phyloP scores from a whole-genome alignment of 2,329 filamentous ascomycete species.

The Fusarium austroafricanum region DNA sequence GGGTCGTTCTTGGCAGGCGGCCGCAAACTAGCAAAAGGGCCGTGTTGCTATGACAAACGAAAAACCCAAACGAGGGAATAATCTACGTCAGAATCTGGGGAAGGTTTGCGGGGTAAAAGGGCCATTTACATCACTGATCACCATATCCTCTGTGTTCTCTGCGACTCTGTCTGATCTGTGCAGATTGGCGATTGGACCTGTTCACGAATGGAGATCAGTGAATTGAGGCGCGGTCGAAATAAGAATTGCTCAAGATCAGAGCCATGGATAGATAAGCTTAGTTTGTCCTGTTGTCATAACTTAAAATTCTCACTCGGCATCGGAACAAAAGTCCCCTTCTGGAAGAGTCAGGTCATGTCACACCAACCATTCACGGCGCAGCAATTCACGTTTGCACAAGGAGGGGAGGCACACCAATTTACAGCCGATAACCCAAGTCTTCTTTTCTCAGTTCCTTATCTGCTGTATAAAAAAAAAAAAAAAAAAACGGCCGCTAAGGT shows the following conservation, averaged over 20 bases:
- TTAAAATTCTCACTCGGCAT: slow-evolving; percentile 1
- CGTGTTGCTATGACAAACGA: slow-evolving; percentile 19
- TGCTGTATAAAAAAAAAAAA: slow-evolving; percentile 10
- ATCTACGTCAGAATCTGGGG: slow-evolving; percentile 18
- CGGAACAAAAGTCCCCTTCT: slow-evolving; percentile 19
- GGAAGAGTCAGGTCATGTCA: slow-evolving; percentile 24
- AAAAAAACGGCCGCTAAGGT: slow-evolving; percentile 20
- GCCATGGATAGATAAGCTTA: slow-evolving; percentile 9
- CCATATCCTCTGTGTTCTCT: no score
- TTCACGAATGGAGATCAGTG: no score
- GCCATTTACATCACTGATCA: no score
- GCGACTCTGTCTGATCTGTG: no score
- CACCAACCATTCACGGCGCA: slow-evolving; percentile 14
- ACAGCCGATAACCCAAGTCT: slow-evolving; percentile 21
- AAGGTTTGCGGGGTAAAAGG: slow-evolving; percentile 26
- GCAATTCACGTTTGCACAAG: not conserved
- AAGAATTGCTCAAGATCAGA: not conserved
- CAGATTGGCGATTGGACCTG: no score
- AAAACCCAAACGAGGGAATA: slow-evolving; percentile 10
- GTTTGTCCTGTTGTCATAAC: slow-evolving; percentile 23
- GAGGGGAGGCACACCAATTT: not conserved
- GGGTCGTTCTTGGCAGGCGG: no score
- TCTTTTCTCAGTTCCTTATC: slow-evolving; percentile 14
- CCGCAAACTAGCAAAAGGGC: slow-evolving; percentile 1
- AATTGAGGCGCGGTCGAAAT: slow-evolving; percentile 7